Percentiles rank a stretch among this genome's conserved stretches.
Evolutionary conservation across 257 asterid genomes (phyloP).

Genomic region (Ophiorrhiza pumila): DNA sequence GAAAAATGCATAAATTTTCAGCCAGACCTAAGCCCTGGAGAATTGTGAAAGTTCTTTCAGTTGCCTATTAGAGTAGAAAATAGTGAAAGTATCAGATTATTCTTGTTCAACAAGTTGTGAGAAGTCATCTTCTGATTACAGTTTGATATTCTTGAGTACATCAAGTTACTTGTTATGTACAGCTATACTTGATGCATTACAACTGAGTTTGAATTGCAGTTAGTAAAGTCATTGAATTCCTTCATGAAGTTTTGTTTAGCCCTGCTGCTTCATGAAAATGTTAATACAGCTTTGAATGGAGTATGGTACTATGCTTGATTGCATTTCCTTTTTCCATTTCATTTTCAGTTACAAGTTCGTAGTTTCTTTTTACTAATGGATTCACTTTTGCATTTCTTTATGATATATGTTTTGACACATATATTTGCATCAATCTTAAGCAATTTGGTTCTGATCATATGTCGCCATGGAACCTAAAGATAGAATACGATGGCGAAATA

Average conservation of each 20-base stretch:
- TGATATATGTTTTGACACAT: neutral
- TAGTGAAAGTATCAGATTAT: neutral
- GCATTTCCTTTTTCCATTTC: neutral
- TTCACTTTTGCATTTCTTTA: neutral
- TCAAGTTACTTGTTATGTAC: neutral
- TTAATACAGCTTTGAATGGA: neutral
- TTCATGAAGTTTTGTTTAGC: neutral
- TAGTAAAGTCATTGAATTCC: neutral
- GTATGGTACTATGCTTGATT: neutral
- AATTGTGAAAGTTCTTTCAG: neutral
- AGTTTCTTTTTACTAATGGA: neutral
- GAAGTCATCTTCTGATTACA: neutral
- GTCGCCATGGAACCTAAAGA: no score
- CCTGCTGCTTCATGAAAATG: neutral
- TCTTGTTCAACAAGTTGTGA: neutral
- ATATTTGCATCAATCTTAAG: neutral
- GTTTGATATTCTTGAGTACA: neutral
- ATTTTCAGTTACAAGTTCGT: neutral
- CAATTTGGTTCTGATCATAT: neutral
- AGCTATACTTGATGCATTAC: neutral
- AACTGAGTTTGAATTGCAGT: neutral
- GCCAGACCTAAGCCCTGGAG: neutral
- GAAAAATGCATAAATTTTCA: neutral
- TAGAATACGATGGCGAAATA: no score
- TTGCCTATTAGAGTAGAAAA: neutral